Evolutionary conservation across 768 basidiomycete species (phyloP).

Genomic region (Paxillus ammoniavirescens): DNA sequence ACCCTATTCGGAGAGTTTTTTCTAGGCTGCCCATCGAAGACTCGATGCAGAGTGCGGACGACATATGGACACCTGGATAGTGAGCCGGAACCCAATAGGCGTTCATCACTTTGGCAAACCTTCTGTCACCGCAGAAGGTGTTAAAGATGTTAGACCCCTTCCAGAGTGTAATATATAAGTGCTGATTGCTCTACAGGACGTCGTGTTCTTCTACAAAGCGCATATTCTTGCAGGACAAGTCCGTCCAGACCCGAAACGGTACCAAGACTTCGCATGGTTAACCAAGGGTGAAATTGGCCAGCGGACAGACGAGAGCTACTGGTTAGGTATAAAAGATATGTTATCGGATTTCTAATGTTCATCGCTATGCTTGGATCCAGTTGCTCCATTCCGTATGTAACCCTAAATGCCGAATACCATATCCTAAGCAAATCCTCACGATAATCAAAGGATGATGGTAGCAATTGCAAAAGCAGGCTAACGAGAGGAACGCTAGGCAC

Average conservation of each 20-base stretch:
- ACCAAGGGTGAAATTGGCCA: conserved; percentile 87
- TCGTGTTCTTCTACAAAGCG: conserved; percentile 89
- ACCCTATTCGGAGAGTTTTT: background rate
- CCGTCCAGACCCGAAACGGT: conserved; percentile 47
- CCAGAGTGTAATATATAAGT: background rate
- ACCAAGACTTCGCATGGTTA: conserved; percentile 88
- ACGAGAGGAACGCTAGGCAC: too few relatives aligned
- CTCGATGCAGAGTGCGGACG: conserved; percentile 71
- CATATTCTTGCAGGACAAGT: conserved; percentile 92
- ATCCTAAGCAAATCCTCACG: too few relatives aligned
- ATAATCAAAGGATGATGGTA: too few relatives aligned
- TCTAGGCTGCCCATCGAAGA: conserved; percentile 71
- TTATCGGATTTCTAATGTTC: conserved; percentile 55
- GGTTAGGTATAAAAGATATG: conserved; percentile 76
- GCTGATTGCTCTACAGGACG: conserved; percentile 44
- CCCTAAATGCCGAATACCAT: too few relatives aligned
- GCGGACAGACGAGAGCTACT: conserved; percentile 67
- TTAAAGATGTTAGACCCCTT: conserved; percentile 35
- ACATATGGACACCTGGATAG: conserved; percentile 91
- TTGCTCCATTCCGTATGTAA: background rate
- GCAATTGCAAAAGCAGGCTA: too few relatives aligned
- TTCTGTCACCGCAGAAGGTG: conserved; percentile 24
- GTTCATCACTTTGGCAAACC: conserved; percentile 54
- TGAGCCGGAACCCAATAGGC: conserved; percentile 87
- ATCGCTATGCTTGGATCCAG: background rate